These are phyloP conservation scores for Penicillium paneum DNA, from an alignment of 2,329 filamentous ascomycete genomes.

Conservation along the genomic window DNA sequence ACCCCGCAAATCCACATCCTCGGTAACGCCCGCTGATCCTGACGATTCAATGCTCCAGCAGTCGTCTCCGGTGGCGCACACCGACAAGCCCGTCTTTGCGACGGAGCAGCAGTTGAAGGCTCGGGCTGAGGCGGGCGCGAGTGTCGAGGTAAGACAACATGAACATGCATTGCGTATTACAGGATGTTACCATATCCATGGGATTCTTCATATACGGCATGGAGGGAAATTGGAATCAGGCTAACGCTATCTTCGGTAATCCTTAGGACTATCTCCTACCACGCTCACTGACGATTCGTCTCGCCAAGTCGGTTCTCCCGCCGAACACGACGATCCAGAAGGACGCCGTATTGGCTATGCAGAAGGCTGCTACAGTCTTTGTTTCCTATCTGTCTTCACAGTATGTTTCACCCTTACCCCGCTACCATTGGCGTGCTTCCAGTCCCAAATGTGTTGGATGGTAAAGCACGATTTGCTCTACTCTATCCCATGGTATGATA, in stretches of 20 bases:
- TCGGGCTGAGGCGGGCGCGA: constrained; percentile 37
- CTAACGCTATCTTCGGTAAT: neutral
- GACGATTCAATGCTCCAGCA: constrained; percentile 18
- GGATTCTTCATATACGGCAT: neutral
- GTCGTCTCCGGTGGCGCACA: constrained; percentile 14
- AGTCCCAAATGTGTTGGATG: neutral
- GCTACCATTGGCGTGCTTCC: neutral
- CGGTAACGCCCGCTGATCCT: constrained; percentile 24
- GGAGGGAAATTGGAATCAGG: neutral
- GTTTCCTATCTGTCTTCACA: constrained; percentile 61
- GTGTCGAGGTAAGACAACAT: constrained; percentile 36
- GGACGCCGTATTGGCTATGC: constrained; percentile 62
- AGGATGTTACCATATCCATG: neutral
- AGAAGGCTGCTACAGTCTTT: constrained; percentile 65
- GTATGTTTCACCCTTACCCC: constrained; percentile 40
- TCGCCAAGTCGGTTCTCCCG: constrained; percentile 62
- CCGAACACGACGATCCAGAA: constrained; percentile 64
- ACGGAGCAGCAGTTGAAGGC: constrained; percentile 43
- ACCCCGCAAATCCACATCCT: constrained; percentile 38
- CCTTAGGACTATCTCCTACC: constrained; percentile 60
- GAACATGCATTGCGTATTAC: neutral
- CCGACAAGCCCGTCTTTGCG: constrained; percentile 30
- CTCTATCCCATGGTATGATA: neutral
- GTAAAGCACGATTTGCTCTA: neutral
- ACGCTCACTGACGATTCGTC: constrained; percentile 59